Base-by-base conservation (phyloP, 768 basidiomycete genomes). In the Boletus insuetus region DNA sequence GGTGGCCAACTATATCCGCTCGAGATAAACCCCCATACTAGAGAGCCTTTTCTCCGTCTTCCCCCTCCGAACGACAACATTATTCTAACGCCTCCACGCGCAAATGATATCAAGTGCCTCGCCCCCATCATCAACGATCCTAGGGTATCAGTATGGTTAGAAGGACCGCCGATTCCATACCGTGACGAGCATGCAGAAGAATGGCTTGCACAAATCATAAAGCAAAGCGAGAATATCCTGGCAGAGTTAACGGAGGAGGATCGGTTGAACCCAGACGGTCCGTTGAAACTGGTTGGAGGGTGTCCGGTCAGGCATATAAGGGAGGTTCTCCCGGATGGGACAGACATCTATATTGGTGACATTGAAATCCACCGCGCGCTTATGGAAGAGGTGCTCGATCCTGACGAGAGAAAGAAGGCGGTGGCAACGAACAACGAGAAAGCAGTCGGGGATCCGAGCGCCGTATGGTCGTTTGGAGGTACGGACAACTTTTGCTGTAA, bases 401-500 rank as follows among this genome's bases (percentile, higher is more conserved):
- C 60, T 39, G 76, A 75, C 29, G 70, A 74, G 58, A 69, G 69
- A 60, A 67, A 68, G 44, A 61, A 58, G 40, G 67, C 71, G 14
- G 67, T 68, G 32, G 68, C 72, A 44, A 72, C 72, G 58, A 87
- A 86, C 59, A 62, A 69, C 22, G 64, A 53, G 1, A 74, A 74
- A 50, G 60, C 63, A 8, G 50, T 68, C 13, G 85, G 83, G 13
- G 82, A 87, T 59, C 78, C 80, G 12, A 71, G 71, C 31, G 84
- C 86, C 51, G 63, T 81, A 26, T 89, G 84, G 83, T 76, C 74
- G 13, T 67, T 87, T 32, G 87, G 86, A 58, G 77, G 87, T 87
- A 65, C 13, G 79, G 56, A 20, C 1, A 9, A 13, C 32, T 31
- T 14, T 12, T 9, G 6, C 12, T 41, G 12, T 12, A 40, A 46